Evolutionary conservation across 129 eudicot species (phyloP), one percentile per base, ranked within the genome.

Genomic region (Tagetes erecta): DNA sequence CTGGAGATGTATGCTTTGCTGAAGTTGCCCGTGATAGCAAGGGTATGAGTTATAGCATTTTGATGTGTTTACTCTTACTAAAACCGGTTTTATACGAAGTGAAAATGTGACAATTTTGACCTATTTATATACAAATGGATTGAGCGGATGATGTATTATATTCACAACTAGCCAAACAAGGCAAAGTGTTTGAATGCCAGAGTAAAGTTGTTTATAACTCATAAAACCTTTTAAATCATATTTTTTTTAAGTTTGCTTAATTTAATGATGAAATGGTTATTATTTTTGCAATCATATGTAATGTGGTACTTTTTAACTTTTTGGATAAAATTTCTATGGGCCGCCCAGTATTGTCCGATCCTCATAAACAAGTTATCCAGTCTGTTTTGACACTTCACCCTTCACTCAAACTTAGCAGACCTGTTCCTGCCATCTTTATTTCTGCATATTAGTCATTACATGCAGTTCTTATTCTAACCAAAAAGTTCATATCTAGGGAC

Each of bases 1-100:
- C 99, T 79, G 97, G 99, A 46, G 99, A 95, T 87, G 97, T 95
- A 38, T 95, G 99, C 76, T 95, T 95, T 88, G 99, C 97, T 67
- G 96, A 95, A 84, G 96, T 95, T 84, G 85, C 93, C 5, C 87
- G 86, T 57, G 97, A 90, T 77, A 84, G 91, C 75, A 85, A 92
- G 72, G 97, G 97, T 92, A 86, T 81, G 71, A 8, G 56, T 69
- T 40, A 9, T 66, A 36, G 6, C 41, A 35, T 11, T 14, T 20
- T 71, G 13, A 67, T 39, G 6, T 0, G 35, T 7, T 45, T 56
- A 1, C 42, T 12, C 37, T 38, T 66, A 67, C 46, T 30, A 41
- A 11, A 63, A 34, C 42, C 30, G 71, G 38, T 45, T 44, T 45
- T 6, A 2, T 5, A 3, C 4, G 27, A 33, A 13, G 31, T 60